phyloP scores from a whole-genome alignment of 805 yeast genomes.

The Nakazawaea molendinolei region DNA sequence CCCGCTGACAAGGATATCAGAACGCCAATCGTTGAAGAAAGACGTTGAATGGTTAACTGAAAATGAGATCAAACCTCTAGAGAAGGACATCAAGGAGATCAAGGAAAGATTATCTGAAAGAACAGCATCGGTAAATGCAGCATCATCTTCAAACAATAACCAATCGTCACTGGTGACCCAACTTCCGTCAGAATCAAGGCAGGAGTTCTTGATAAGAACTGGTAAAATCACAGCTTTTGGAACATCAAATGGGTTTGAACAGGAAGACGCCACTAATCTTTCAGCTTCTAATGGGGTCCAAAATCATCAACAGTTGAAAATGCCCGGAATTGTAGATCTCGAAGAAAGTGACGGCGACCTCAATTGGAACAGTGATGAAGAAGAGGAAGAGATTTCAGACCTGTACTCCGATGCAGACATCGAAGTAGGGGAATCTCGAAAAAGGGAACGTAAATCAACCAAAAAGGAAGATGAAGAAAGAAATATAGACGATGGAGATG shows the following conservation, averaged over 20 bases:
- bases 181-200: constrained; percentile 68
- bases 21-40: constrained; percentile 42
- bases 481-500: constrained; percentile 79
- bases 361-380: neutral
- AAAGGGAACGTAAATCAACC: constrained; percentile 10
- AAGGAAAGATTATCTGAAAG: constrained; percentile 33
- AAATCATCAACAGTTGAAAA: constrained; percentile 36
- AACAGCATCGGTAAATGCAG: constrained; percentile 17
- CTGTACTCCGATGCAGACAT: constrained; percentile 14
- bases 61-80: constrained; percentile 46
- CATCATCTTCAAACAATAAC: constrained; percentile 8
- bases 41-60: constrained; percentile 47
- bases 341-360: constrained; percentile 17
- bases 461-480: constrained; percentile 24
- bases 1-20: constrained; percentile 60
- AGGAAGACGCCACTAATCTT: constrained; percentile 23
- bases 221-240: constrained; percentile 96
- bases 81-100: constrained; percentile 60
- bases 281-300: constrained; percentile 16
- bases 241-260: constrained; percentile 49
- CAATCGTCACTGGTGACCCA: constrained; percentile 25
- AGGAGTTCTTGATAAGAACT: constrained; percentile 76
- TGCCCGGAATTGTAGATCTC: constrained; percentile 12
- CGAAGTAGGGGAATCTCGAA: constrained; percentile 13
- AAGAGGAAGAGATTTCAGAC: neutral